Conservation (phyloP, 2,329 filamentous ascomycete genomes). For the Calonectria pteridis region DNA sequence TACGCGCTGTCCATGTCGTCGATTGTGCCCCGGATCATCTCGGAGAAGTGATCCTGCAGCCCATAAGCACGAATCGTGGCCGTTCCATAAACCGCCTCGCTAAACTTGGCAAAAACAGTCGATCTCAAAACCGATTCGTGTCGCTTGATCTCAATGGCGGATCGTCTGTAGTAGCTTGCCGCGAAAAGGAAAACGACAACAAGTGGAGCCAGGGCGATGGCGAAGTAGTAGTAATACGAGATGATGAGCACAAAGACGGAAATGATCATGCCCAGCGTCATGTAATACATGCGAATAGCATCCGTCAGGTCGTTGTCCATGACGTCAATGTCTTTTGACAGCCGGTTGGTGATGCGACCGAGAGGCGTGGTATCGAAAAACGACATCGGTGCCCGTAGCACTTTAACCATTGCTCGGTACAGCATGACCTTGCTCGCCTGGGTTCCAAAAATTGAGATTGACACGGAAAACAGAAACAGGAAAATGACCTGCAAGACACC, state of each 20-base stretch:
- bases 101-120: slow-evolving; percentile 88
- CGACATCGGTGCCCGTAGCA: neutral
- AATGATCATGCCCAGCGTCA: slow-evolving; percentile 85
- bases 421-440: slow-evolving; percentile 9
- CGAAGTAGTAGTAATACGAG: slow-evolving; percentile 91
- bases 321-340: slow-evolving; percentile 93
- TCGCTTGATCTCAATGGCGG: slow-evolving; percentile 93
- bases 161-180: slow-evolving; percentile 88
- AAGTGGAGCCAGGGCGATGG: slow-evolving; percentile 71
- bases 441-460: neutral
- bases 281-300: slow-evolving; percentile 90
- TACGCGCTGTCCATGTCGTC: slow-evolving; percentile 96
- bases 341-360: slow-evolving; percentile 92
- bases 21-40: slow-evolving; percentile 77
- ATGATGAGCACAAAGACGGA: slow-evolving; percentile 92
- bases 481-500: slow-evolving; percentile 1
- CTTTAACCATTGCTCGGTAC: neutral
- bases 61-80: slow-evolving; percentile 92
- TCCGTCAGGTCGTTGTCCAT: slow-evolving; percentile 89
- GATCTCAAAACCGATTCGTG: slow-evolving; percentile 92
- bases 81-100: slow-evolving; percentile 86
- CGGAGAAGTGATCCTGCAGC: slow-evolving; percentile 79
- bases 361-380: slow-evolving; percentile 94
- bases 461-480: neutral
- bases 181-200: slow-evolving; percentile 84